These are phyloP conservation scores for Penicillium tannophilum DNA, from an alignment of 495 filamentous ascomycete species.

Conservation along the genomic window DNA sequence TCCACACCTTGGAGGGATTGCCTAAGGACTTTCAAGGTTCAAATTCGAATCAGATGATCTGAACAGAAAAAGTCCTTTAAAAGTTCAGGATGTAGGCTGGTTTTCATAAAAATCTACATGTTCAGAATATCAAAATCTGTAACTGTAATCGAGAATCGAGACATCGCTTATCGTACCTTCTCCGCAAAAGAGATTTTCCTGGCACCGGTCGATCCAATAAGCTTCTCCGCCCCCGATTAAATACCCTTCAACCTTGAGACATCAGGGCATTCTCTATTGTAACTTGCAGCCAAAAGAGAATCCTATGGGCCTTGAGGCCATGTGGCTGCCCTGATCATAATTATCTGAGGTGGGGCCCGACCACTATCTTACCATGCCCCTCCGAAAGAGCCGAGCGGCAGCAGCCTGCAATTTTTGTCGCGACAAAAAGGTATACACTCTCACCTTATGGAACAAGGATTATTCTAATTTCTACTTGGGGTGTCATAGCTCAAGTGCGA, in stretches of 20 bases:
- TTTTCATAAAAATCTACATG: no score
- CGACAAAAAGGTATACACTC: conserved; percentile 27
- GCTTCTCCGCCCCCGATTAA: background rate
- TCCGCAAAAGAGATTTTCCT: background rate
- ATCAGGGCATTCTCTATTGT: background rate
- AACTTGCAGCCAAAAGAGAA: background rate
- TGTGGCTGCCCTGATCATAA: background rate
- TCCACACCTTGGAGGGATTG: no score
- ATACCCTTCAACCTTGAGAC: background rate
- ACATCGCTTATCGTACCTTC: background rate
- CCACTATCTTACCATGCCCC: conserved; percentile 17
- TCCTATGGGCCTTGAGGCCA: background rate
- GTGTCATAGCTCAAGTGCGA: conserved; percentile 33
- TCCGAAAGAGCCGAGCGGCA: conserved; percentile 26
- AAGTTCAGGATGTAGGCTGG: no score
- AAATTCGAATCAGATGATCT: no score
- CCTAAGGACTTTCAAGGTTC: no score
- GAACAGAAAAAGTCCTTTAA: no score
- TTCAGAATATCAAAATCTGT: no score
- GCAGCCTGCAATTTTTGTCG: conserved; percentile 34
- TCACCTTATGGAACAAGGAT: background rate
- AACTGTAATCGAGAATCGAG: no score
- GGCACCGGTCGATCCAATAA: background rate
- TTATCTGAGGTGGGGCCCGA: background rate
- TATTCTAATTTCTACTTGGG: background rate